Evolutionary conservation across 257 asterid species (phyloP).

Genomic region (Parsonsia alboflavescens): DNA sequence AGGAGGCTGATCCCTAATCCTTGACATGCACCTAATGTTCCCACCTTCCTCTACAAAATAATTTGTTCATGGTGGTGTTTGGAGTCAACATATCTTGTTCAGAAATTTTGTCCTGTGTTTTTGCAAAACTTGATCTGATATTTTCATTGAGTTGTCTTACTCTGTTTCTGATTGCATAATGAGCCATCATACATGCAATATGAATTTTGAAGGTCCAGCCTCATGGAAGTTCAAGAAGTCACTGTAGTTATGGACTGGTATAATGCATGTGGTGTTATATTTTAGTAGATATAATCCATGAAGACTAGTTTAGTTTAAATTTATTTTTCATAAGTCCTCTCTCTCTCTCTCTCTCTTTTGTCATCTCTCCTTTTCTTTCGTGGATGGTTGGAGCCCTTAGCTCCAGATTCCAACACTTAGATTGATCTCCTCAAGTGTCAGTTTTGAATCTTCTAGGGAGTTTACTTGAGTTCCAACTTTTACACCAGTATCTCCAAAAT

Average conservation of each 20-base stretch:
- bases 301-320: not conserved
- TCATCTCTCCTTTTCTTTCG: not conserved
- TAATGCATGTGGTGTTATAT: not conserved
- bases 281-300: not conserved
- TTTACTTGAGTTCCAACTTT: not conserved
- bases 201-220: not conserved
- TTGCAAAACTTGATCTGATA: not conserved
- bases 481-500: not conserved
- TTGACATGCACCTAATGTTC: not conserved
- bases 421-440: not conserved
- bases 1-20: not conserved
- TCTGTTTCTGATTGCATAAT: not conserved
- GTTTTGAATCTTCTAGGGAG: not conserved
- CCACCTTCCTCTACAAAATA: not conserved
- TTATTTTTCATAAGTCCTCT: not conserved
- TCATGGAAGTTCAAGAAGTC: not conserved
- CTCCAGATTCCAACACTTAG: not conserved
- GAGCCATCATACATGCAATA: not conserved
- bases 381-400: not conserved
- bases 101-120: not conserved
- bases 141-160: not conserved
- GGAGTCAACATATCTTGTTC: not conserved
- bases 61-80: not conserved
- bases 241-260: not conserved
- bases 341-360: too few species aligned